Evolutionary conservation across 2,329 filamentous ascomycete species (phyloP).

Genomic region (Dendrostoma leiphaemia): DNA sequence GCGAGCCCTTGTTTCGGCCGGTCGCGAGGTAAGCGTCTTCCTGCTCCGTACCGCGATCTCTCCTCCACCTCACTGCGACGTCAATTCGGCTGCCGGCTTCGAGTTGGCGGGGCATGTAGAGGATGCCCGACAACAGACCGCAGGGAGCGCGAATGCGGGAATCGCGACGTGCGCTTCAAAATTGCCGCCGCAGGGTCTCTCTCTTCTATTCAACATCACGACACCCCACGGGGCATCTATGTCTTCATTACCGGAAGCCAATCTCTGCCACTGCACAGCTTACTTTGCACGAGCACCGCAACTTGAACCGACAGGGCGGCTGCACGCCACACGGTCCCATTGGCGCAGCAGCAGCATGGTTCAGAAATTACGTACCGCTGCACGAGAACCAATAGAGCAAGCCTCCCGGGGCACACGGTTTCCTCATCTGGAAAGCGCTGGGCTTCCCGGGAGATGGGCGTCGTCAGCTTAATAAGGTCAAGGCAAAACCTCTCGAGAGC

Average conservation of each 20-base stretch:
- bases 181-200: neutral
- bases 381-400: slow-evolving; percentile 7
- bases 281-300: neutral
- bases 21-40: slow-evolving; percentile 8
- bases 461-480: neutral
- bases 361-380: neutral
- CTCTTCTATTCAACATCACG: neutral
- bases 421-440: slow-evolving; percentile 9
- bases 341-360: neutral
- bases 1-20: neutral
- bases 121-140: too few relatives aligned
- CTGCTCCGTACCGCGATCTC: neutral
- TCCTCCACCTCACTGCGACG: neutral
- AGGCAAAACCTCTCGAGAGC: slow-evolving; percentile 1
- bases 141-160: too few relatives aligned
- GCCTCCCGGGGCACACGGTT: slow-evolving; percentile 4
- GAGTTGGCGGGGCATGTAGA: too few relatives aligned
- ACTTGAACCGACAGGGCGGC: neutral
- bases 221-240: neutral
- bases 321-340: neutral
- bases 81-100: neutral
- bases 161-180: too few relatives aligned
- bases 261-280: neutral
- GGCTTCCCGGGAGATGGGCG: neutral
- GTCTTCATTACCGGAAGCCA: neutral